phyloP scores from a whole-genome alignment of 352 stramenopile genomes.

The Phytophthora europaea region DNA sequence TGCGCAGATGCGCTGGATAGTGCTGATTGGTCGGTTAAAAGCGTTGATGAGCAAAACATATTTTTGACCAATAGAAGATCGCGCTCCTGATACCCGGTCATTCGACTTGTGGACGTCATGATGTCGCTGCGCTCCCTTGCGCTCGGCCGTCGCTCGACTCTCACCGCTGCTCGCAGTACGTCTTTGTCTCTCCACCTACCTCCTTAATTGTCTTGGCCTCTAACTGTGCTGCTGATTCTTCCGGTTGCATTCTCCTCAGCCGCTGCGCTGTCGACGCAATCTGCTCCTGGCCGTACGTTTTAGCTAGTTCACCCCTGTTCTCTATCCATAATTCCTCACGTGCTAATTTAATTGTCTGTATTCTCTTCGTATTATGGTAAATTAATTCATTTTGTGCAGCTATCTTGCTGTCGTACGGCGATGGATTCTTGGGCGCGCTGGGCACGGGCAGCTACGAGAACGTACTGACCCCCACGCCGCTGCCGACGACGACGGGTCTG shows the following conservation, averaged over 20 bases:
- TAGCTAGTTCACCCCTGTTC: background rate
- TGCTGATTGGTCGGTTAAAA: slow-evolving; percentile 5
- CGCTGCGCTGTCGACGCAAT: slow-evolving; percentile 35
- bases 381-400: slow-evolving; percentile 26
- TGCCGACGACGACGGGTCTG: slow-evolving; percentile 55
- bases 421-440: slow-evolving; percentile 81
- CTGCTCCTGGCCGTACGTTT: slow-evolving; percentile 35
- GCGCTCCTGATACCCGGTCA: background rate
- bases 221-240: background rate
- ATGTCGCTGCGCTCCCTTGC: slow-evolving; percentile 34
- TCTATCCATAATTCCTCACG: background rate
- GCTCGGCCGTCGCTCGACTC: slow-evolving; percentile 12
- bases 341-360: background rate
- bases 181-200: background rate
- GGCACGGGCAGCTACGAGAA: slow-evolving; percentile 75
- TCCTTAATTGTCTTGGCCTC: background rate
- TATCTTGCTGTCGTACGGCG: slow-evolving; percentile 79
- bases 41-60: background rate
- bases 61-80: background rate
- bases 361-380: background rate
- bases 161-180: slow-evolving; percentile 36
- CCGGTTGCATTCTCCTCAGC: slow-evolving; percentile 7
- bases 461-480: slow-evolving; percentile 51
- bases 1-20: slow-evolving; percentile 11
- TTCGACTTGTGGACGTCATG: slow-evolving; percentile 19